These are phyloP conservation scores for Hygrophorus pudorinus DNA, from an alignment of 768 basidiomycete species.

Conservation along the genomic window DNA sequence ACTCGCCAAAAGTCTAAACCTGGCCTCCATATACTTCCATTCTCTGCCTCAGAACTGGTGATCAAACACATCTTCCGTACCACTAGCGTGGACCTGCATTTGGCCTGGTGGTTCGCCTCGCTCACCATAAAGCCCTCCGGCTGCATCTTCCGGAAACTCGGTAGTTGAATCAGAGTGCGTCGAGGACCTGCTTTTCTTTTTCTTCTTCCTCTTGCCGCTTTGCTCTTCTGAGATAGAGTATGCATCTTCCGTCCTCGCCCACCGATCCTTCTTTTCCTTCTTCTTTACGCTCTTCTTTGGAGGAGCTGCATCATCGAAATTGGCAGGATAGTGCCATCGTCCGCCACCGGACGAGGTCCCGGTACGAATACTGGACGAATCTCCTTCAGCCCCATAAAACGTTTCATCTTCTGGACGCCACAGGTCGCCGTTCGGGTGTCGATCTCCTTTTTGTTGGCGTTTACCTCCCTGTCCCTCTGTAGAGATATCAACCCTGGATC, in stretches of 20 bases:
- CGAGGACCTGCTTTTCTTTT: constrained; percentile 46
- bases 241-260: constrained; percentile 82
- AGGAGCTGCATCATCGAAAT: constrained; percentile 57
- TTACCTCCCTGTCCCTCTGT: constrained; percentile 21
- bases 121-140: constrained; percentile 55
- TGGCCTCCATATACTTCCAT: not conserved
- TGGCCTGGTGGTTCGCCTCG: constrained; percentile 9
- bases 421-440: constrained; percentile 41
- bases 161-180: constrained; percentile 27
- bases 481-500: constrained; percentile 31
- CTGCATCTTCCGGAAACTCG: constrained; percentile 65
- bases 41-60: constrained; percentile 50
- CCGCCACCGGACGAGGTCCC: constrained; percentile 28
- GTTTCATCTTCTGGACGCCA: constrained; percentile 73
- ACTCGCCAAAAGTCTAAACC: not conserved
- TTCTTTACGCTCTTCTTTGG: constrained; percentile 28
- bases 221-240: constrained; percentile 44
- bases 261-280: constrained; percentile 79
- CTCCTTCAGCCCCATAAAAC: constrained; percentile 48
- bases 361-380: constrained; percentile 23
- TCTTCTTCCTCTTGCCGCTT: constrained; percentile 48
- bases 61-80: constrained; percentile 43
- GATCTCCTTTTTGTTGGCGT: constrained; percentile 14
- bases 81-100: constrained; percentile 9
- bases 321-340: constrained; percentile 81